Base-by-base conservation (phyloP, 148 eudicot genomes). In the Nyssa sinensis region DNA sequence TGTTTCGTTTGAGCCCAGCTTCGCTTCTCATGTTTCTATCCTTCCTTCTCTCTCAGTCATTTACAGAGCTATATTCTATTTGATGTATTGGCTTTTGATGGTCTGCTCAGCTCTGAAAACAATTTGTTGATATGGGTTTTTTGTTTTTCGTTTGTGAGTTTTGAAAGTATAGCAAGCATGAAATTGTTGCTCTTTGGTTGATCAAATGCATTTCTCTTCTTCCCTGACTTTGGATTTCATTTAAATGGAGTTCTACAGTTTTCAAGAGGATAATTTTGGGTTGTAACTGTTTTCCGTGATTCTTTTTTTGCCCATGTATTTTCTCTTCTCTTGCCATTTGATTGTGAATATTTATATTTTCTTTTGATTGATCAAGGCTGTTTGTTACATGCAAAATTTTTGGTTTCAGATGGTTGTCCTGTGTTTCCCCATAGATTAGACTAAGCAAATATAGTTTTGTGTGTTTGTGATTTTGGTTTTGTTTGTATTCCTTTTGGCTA, bases 1-100 rank as follows among this genome's bases (percentile, higher is more conserved):
- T 75, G 77, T 72, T 76, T 80, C 83, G 37, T 39, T 64, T 73
- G 51, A 79, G 82, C 79, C 71, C 62, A 59, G 83, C 73, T 81
- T 82, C 70, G 37, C 63, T 47, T 73, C 77, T 70, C 70, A 57
- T 72, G 69, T 58, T 1, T 27, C 66, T 80, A 35, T 37, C 31
- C 17, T n/a, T 66, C 27, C 49, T 39, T 30, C 3, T 10, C 7
- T 14, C 16, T 19, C 32, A 67, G 32, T 68, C 29, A 5, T 19
- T 30, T 24, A 32, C 11, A 57, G 10, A 49, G 25, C 28, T 58
- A 17, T 55, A 68, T 47, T 7, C 21, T 14, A 4, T 33, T 17
- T 62, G 23, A 47, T 70, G 49, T 34, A 25, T 19, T 75, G 62
- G 64, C 17, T 37, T 62, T 72, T 29, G 17, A 61, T 29, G 21